These are phyloP conservation scores for Jatropha multifida DNA, from an alignment of 441 rosid genomes.

Conservation along the genomic window DNA sequence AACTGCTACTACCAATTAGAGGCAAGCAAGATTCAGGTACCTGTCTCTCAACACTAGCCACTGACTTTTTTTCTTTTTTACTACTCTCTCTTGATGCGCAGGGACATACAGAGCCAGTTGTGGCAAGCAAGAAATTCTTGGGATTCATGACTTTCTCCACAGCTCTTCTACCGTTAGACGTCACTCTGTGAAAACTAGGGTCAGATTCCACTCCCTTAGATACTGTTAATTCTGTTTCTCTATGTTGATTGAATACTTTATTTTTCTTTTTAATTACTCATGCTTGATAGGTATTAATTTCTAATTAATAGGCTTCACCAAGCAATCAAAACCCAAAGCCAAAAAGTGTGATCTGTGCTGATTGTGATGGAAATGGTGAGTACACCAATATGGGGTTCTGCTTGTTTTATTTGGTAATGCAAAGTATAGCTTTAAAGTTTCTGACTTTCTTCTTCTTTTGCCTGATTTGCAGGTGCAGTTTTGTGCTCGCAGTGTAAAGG, in stretches of 20 bases:
- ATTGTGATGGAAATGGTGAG: constrained; percentile 52
- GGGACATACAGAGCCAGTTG: constrained; percentile 15
- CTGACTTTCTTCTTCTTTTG: background rate
- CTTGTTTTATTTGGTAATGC: background rate
- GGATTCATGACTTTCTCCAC: constrained; percentile 11
- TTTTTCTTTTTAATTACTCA: background rate
- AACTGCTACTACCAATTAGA: constrained; percentile 9
- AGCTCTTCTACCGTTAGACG: constrained; percentile 9
- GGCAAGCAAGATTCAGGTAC: constrained; percentile 25
- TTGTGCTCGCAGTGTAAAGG: constrained; percentile 3
- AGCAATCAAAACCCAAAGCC: constrained; percentile 35
- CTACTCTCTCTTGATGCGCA: background rate
- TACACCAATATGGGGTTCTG: background rate
- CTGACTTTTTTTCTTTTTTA: no score
- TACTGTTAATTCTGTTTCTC: background rate
- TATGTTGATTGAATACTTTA: background rate
- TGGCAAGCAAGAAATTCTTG: constrained; percentile 16
- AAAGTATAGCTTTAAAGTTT: no score
- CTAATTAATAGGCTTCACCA: constrained; percentile 33
- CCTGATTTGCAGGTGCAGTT: background rate
- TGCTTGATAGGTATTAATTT: background rate
- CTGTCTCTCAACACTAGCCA: background rate
- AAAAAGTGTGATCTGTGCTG: constrained; percentile 50
- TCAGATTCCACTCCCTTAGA: constrained; percentile 1
- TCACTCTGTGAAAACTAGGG: constrained; percentile 29